These are phyloP conservation scores for Dactylis glomerata DNA, from an alignment of 176 grass and related monocot species.

Conservation along the genomic window DNA sequence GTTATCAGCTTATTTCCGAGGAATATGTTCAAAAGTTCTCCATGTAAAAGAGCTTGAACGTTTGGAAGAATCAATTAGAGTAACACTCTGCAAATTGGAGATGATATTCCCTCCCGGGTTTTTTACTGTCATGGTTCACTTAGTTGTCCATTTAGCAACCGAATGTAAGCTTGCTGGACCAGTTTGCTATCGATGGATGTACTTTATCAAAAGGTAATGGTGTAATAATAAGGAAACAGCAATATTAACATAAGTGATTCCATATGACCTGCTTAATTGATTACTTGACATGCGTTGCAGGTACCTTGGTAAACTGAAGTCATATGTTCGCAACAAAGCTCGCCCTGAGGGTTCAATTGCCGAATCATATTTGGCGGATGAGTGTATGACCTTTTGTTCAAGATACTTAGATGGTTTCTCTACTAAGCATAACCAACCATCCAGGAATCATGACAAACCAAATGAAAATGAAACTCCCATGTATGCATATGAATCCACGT, in stretches of 20 bases:
- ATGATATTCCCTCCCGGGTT: conserved; percentile 17
- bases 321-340: conserved; percentile 18
- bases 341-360: not conserved
- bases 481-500: not conserved
- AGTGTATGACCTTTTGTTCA: conserved; percentile 13
- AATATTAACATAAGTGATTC: not conserved
- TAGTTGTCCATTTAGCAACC: conserved; percentile 1
- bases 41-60: conserved; percentile 6
- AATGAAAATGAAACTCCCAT: not conserved
- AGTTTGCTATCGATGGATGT: conserved; percentile 15
- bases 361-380: not conserved
- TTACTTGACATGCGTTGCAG: not conserved
- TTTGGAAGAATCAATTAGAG: conserved; percentile 4
- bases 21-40: conserved; percentile 29
- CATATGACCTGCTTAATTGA: not conserved
- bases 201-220: conserved; percentile 6
- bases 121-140: conserved; percentile 24
- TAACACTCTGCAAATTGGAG: not conserved
- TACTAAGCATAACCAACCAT: not conserved
- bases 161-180: not conserved
- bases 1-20: conserved; percentile 3
- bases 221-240: not conserved
- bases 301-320: conserved; percentile 17
- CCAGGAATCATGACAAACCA: not conserved
- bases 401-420: conserved; percentile 3